phyloP scores from a whole-genome alignment of 1,139 yeast species.

The Suhomyces ambrosiae region DNA sequence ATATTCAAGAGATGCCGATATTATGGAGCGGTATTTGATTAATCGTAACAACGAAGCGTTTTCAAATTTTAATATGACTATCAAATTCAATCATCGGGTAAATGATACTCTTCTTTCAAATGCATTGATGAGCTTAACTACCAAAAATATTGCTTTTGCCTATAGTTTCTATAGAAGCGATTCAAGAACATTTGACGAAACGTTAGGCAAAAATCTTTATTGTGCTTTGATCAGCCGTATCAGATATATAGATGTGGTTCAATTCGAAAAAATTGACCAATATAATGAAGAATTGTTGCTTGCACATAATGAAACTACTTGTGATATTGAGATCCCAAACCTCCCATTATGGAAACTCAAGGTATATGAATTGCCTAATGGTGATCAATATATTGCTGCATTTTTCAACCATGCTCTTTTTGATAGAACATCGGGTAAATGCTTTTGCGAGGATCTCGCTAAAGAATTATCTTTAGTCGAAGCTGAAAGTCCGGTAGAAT shows the following conservation, averaged over 20 bases:
- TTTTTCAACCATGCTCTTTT: constrained; percentile 15
- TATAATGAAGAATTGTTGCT: background rate
- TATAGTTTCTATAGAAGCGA: background rate
- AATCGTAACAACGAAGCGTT: background rate
- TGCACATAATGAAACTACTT: background rate
- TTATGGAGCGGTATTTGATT: background rate
- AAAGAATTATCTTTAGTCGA: constrained; percentile 8
- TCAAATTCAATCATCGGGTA: background rate
- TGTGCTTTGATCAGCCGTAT: background rate
- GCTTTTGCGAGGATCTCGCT: constrained; percentile 15
- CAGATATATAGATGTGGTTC: background rate
- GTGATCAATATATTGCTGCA: constrained; percentile 10
- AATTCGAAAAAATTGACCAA: background rate
- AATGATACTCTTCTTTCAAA: background rate
- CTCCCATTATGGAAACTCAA: constrained; percentile 33
- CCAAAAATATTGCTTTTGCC: background rate
- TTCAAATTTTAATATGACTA: background rate
- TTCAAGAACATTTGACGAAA: background rate
- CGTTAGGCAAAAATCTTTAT: background rate
- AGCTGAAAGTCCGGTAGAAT: background rate
- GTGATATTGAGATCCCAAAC: background rate
- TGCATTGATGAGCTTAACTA: background rate
- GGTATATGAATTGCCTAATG: constrained; percentile 14
- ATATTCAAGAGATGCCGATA: background rate
- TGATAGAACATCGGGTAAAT: constrained; percentile 17